Evolutionary conservation across 768 basidiomycete species (phyloP), one percentile per base, ranked within the genome.

Genomic region (Kwoniella sp.): DNA sequence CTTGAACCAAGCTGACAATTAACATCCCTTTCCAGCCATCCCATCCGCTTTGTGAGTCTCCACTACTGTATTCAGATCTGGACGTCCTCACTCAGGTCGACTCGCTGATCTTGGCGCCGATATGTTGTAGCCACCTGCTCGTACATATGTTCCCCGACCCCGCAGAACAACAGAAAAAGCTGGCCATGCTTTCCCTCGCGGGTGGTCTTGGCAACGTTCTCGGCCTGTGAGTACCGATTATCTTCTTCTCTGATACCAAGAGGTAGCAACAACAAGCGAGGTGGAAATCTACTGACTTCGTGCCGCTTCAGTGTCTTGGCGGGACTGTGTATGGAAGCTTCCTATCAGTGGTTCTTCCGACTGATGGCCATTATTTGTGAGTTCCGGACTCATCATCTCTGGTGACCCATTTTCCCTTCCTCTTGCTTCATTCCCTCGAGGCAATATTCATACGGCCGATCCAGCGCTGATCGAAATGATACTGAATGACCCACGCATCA

Each of bases 331-430:
- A 75, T 72, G 72, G 57, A 70, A 7, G 65, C 68, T 6, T 61
- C 46, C 46, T 86, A 83, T 77, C 81, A 72, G 24, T 85, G 85
- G 85, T 80, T 85, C 21, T 86, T 86, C 70, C 85, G 83, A 71
- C 81, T 83, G 62, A 74, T 81, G 29, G 81, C 83, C 1, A 80
- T 85, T 37, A 60, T 85, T 33, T 72, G 67, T 63, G 33, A 68
- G 24, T 71, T 73, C 8, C 2, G 50, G 21, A 55, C 75, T 19
- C 60, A 6, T 33, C 13, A n/a, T n/a, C n/a, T n/a, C n/a, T n/a
- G n/a, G n/a, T n/a, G n/a, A n/a, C n/a, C n/a, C n/a, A n/a, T n/a
- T n/a, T n/a, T n/a, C n/a, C n/a, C n/a, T n/a, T n/a, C n/a, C n/a
- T n/a, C n/a, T n/a, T n/a, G n/a, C n/a, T n/a, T n/a, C n/a, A n/a